Conservation (phyloP, 108 stramenopile species). For the Nitzschia sp. region DNA sequence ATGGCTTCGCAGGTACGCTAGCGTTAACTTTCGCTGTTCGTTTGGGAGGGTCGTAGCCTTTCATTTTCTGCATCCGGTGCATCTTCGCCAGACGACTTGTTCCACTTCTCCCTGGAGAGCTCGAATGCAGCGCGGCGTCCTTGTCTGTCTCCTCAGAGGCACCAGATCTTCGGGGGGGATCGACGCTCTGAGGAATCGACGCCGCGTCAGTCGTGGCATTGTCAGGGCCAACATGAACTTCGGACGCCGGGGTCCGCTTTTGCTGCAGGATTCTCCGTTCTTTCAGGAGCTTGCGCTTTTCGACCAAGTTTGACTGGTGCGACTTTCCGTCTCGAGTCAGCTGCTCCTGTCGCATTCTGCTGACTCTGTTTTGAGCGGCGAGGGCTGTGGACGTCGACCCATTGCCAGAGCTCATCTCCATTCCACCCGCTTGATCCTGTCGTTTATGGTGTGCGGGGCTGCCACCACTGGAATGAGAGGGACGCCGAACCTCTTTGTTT, state of each 20-base stretch:
- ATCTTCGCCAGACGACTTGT: conserved; percentile 17
- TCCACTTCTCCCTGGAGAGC: not conserved
- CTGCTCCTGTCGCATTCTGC: conserved; percentile 26
- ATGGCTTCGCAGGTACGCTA: not conserved
- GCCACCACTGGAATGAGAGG: not conserved
- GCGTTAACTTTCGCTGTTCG: not conserved
- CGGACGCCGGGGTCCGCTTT: not conserved
- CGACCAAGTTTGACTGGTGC: conserved; percentile 8
- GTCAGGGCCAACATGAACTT: not conserved
- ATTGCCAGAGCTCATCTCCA: not conserved
- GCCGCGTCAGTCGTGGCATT: not conserved
- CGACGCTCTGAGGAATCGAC: not conserved
- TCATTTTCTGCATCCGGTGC: conserved; percentile 30
- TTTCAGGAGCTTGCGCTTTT: conserved; percentile 32
- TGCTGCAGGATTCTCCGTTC: conserved; percentile 28
- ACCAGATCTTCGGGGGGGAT: not conserved
- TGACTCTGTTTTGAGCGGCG: conserved; percentile 35
- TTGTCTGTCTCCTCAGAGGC: not conserved
- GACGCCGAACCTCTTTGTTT: conserved; percentile 10
- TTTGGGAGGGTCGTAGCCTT: conserved; percentile 7
- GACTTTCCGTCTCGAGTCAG: conserved; percentile 2
- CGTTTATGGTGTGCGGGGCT: no score
- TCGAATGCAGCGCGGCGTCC: not conserved
- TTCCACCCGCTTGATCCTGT: no score
- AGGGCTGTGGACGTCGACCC: conserved; percentile 13